Evolutionary conservation across 306 rosid genomes (phyloP), one percentile per base, ranked within the genome.

Genomic region (Amphicarpaea edgeworthii): DNA sequence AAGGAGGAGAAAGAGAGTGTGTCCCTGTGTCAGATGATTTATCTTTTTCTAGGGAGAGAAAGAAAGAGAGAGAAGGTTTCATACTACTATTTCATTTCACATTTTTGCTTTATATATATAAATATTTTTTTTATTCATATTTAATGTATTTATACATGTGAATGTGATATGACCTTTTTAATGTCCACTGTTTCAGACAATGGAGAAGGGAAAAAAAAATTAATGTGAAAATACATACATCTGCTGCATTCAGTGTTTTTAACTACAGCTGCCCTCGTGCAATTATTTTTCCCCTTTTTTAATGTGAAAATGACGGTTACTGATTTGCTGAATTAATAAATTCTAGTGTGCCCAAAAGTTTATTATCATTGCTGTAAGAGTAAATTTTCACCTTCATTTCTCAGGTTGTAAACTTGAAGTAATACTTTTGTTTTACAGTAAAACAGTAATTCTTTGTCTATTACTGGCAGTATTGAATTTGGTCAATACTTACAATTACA

Each of bases 11-110:
- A 76, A 66, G 72, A 77, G 84, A 55, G 82, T 0, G 74, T 30
- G 72, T 60, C 43, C 38, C 77, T 66, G 85, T 70, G 83, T 88
- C 85, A 87, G 91, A 81, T 85, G 32, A 69, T 40, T 49, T 53
- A 64, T 79, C 7, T 19, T 47, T 47, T 30, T 70, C 21, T 17
- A 30, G n/a, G 42, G 10, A 73, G 77, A 72, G 82, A 75, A 75
- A 78, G 82, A 68, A 62, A 76, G 6, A 30, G 37, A 30, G 68
- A 40, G 40, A 69, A 17, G 12, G 3, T 68, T 50, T 23, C 41
- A 73, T 51, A 80, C n/a, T n/a, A n/a, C n/a, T n/a, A n/a, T 28
- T 28, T 28, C 32, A 28, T 28, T 28, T 28, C 32, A 28, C 60
- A 34, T 42, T 59, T 28, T 28, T 28, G 3, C 32, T 57, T 23